Evolutionary conservation across 768 basidiomycete genomes (phyloP).

Genomic region (Rhodotorula graminis): DNA sequence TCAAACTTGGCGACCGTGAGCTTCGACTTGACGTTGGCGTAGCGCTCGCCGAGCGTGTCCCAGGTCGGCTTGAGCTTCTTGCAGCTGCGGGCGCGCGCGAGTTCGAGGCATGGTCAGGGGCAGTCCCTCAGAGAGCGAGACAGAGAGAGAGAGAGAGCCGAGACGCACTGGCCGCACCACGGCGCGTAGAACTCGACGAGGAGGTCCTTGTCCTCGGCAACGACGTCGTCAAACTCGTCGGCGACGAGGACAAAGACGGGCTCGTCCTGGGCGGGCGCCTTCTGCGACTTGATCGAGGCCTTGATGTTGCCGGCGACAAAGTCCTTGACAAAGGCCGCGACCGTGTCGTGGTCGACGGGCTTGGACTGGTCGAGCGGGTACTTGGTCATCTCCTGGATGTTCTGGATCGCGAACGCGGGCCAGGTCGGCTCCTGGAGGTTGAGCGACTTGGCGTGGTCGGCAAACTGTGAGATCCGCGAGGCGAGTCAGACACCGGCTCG

Average conservation of each 20-base stretch:
- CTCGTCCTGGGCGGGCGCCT: conserved; percentile 78
- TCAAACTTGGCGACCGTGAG: conserved; percentile 75
- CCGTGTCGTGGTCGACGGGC: conserved; percentile 57
- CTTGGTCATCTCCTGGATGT: conserved; percentile 75
- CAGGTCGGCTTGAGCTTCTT: conserved; percentile 92
- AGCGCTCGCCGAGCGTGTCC: conserved; percentile 85
- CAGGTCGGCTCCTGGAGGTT: conserved; percentile 79
- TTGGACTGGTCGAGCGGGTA: conserved; percentile 68
- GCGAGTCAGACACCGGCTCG: neutral
- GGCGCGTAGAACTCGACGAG: conserved; percentile 96
- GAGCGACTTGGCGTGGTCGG: conserved; percentile 90
- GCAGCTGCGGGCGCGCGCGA: conserved; percentile 60
- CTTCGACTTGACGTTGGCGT: conserved; percentile 51
- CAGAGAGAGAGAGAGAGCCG: conserved; percentile 4
- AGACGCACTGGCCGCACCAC: conserved; percentile 60
- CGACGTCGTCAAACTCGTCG: conserved; percentile 80
- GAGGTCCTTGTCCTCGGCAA: conserved; percentile 88
- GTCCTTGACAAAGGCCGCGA: conserved; percentile 59
- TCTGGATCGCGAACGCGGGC: conserved; percentile 92
- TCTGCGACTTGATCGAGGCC: conserved; percentile 83
- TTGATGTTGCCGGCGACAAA: conserved; percentile 68
- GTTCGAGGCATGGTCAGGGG: neutral
- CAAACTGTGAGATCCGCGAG: conserved; percentile 52
- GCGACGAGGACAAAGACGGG: conserved; percentile 77
- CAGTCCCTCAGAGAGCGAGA: neutral